Evolutionary conservation across 2,329 filamentous ascomycete genomes (phyloP).

Genomic region (Fusarium verrucosum): DNA sequence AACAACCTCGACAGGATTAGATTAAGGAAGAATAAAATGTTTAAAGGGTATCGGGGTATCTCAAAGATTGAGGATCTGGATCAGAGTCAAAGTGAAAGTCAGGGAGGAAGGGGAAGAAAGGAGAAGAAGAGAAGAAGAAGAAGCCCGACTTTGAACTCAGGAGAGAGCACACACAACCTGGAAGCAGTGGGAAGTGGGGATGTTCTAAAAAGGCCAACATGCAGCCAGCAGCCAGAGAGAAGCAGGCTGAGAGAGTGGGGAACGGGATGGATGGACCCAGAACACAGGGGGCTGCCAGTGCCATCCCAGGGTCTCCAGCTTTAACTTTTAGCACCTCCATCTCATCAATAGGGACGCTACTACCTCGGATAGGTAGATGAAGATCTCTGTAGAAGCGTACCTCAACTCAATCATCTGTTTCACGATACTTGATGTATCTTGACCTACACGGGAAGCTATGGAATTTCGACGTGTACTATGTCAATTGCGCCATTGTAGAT

Average conservation of each 20-base stretch:
- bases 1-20: constrained; percentile 41
- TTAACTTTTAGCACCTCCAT: constrained; percentile 10
- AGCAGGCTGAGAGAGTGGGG: constrained; percentile 30
- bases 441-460: constrained; percentile 1
- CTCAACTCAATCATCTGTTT: background rate
- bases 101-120: constrained; percentile 20
- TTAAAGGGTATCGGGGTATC: constrained; percentile 34
- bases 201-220: constrained; percentile 43
- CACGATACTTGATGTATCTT: background rate
- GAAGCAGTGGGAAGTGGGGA: constrained; percentile 34
- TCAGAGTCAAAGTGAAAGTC: constrained; percentile 31
- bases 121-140: constrained; percentile 19
- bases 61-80: constrained; percentile 25
- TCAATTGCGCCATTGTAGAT: background rate
- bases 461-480: background rate
- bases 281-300: constrained; percentile 16
- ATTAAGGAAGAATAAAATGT: constrained; percentile 34
- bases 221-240: constrained; percentile 20
- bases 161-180: constrained; percentile 30
- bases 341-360: too few species aligned
- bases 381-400: constrained; percentile 20
- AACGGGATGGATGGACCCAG: constrained; percentile 4
- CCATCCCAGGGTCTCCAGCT: constrained; percentile 13
- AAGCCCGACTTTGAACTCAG: constrained; percentile 36
- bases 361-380: too few species aligned